Conservation (phyloP, 192 early-diverging fungal genomes). For the Phycomyces blakesleeanus region DNA sequence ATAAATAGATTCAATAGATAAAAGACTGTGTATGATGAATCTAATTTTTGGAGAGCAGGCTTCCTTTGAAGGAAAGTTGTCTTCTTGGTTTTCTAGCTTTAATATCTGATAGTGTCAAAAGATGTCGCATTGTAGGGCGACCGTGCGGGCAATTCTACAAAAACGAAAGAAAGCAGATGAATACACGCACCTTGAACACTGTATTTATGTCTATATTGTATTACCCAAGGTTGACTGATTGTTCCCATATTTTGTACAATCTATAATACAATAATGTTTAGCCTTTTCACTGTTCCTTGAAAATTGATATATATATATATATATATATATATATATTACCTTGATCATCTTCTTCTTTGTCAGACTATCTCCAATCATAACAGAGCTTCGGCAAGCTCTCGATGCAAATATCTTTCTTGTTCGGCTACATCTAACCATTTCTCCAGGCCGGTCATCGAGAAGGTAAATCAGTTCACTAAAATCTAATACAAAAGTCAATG, state of each 20-base stretch:
- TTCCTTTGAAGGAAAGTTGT: neutral
- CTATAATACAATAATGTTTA: conserved; percentile 21
- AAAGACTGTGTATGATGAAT: too few species aligned
- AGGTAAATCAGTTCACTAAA: conserved; percentile 69
- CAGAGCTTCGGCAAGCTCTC: conserved; percentile 82
- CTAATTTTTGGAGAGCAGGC: too few species aligned
- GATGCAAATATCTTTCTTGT: conserved; percentile 80
- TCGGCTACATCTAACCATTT: conserved; percentile 64
- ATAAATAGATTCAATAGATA: too few species aligned
- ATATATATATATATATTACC: conserved; percentile 25
- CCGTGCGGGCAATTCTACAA: conserved; percentile 90
- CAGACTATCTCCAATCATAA: conserved; percentile 90
- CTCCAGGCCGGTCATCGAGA: conserved; percentile 44
- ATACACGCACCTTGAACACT: neutral
- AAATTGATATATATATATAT: neutral
- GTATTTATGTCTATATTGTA: neutral
- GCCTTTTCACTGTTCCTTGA: neutral
- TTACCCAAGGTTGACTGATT: conserved; percentile 90
- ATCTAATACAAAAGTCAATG: conserved; percentile 38
- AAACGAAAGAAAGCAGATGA: neutral
- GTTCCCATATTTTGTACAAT: conserved; percentile 79
- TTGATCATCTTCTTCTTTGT: conserved; percentile 65
- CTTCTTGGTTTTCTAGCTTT: neutral
- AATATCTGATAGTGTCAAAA: conserved; percentile 27
- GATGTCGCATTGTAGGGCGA: conserved; percentile 89